Conservation (phyloP, 2,329 filamentous ascomycete genomes). For the Alternaria dauci region DNA sequence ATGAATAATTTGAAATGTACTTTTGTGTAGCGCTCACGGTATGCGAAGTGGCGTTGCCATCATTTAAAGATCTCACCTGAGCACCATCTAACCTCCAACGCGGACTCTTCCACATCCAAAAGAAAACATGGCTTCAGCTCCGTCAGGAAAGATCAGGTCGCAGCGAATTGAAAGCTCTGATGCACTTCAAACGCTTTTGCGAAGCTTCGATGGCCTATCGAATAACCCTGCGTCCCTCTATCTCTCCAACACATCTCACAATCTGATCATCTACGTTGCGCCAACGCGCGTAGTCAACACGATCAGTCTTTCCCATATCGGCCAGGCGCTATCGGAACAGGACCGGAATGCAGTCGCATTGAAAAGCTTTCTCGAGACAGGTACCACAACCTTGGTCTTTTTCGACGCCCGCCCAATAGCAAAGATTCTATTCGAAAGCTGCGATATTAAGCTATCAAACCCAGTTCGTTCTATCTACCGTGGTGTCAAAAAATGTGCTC, state of each 20-base stretch:
- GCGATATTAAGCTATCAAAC: neutral
- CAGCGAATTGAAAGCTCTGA: neutral
- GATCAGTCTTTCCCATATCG: neutral
- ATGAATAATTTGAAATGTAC: no score
- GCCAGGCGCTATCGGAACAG: neutral
- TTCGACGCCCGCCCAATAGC: neutral
- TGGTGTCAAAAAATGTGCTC: neutral
- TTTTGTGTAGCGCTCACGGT: fast-evolving
- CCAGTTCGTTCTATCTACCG: neutral
- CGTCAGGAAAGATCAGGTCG: fast-evolving
- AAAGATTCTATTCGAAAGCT: neutral
- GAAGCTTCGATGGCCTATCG: neutral
- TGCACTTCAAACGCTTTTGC: neutral
- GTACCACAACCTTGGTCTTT: neutral
- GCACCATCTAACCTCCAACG: no score
- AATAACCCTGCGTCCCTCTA: neutral
- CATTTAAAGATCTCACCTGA: no score
- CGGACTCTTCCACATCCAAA: no score
- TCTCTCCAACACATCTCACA: neutral
- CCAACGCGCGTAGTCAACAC: neutral
- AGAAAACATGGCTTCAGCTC: neutral
- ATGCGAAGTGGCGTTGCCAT: fast-evolving
- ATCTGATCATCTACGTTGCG: neutral
- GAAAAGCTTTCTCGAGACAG: neutral
- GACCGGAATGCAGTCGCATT: neutral